A percentile compares a stretch with the other conserved stretches of the same genome.
Conservation (phyloP, 2,329 filamentous ascomycete genomes). For the Trichoderma gracile region DNA sequence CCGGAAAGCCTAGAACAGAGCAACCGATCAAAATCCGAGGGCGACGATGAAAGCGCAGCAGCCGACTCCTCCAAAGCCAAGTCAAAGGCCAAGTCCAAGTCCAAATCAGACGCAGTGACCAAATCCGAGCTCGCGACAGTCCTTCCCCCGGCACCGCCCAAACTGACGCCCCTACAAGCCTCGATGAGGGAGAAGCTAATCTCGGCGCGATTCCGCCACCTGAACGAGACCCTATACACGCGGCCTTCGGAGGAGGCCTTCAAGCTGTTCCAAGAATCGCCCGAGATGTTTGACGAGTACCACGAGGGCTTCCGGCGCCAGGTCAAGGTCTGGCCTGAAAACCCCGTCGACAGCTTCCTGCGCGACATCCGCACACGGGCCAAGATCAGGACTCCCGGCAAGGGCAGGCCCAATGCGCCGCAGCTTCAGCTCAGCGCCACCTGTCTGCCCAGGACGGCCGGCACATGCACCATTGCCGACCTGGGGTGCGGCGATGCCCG, state of each 20-base stretch:
- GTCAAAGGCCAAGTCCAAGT: slow-evolving; percentile 1
- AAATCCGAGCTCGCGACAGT: slow-evolving; percentile 39
- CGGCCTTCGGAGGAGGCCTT: slow-evolving; percentile 83
- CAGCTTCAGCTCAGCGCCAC: slow-evolving; percentile 35
- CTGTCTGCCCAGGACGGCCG: slow-evolving; percentile 70
- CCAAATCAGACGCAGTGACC: slow-evolving; percentile 31
- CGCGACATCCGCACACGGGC: slow-evolving; percentile 68
- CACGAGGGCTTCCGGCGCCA: slow-evolving; percentile 95
- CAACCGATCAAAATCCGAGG: background rate
- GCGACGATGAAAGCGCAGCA: slow-evolving; percentile 7
- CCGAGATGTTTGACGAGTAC: slow-evolving; percentile 94
- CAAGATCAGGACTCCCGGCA: slow-evolving; percentile 45
- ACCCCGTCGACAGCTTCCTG: slow-evolving; percentile 89
- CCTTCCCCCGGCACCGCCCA: slow-evolving; percentile 49
- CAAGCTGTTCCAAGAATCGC: slow-evolving; percentile 76
- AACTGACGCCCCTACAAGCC: slow-evolving; percentile 88
- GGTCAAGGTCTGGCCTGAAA: slow-evolving; percentile 94
- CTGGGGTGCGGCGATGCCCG: slow-evolving; percentile 91
- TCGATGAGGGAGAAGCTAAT: slow-evolving; percentile 94
- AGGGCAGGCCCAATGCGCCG: slow-evolving; percentile 36
- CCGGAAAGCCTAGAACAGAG: slow-evolving; percentile 26
- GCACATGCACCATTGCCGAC: slow-evolving; percentile 79
- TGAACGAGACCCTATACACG: slow-evolving; percentile 96
- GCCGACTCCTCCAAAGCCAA: slow-evolving; percentile 12
- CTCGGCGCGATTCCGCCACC: slow-evolving; percentile 92